Base-by-base conservation (phyloP, 2,329 filamentous ascomycete species). In the Xylaria sp. region DNA sequence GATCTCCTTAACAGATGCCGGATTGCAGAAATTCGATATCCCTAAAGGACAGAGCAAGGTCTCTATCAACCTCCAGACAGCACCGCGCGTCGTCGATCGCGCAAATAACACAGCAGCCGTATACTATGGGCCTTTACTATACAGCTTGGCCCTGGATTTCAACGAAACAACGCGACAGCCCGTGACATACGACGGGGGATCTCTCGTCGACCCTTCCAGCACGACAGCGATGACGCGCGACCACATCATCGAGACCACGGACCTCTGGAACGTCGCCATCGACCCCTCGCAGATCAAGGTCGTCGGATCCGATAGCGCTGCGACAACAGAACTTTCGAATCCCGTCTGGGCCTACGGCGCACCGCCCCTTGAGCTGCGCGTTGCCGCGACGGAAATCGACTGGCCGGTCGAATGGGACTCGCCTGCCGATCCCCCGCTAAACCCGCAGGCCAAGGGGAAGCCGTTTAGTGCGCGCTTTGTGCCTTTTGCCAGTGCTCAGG, bases 401-500 rank as follows among this genome's bases (percentile, higher is more conserved):
- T 79, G 78, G 78, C 75, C 76, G 12, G 52, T 77, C n/a, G 62
- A 51, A 15, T 73, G 71, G 32, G 78, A 75, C 41, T 72, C 77
- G 3, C 74, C 78, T 0, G 76, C 72, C 0, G 64, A 76, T 41
- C 76, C 76, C 34, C 76, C 76, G 1, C 37, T 69, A 1, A 59
- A 72, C 4, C 73, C 70, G 1, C 62, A 70, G 57, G 64, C 65
- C 10, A 75, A 67, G 28, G 76, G 77, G 0, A 66, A 70, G 34
- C 76, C 76, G 10, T 76, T 79, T 44, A 70, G 69, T 23, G 78
- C 78, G 1, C 74, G 77, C 18, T 76, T 80, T 52, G 73, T 79
- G 13, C 78, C 77, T 1, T 80, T 77, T 46, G 78, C 75, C 1
- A 79, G 77, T 59, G 77, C 78, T 5, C 78, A 78, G 72, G 66